Conservation (phyloP, 1,139 yeast genomes). For the Protomyces lactucae-debilis region DNA sequence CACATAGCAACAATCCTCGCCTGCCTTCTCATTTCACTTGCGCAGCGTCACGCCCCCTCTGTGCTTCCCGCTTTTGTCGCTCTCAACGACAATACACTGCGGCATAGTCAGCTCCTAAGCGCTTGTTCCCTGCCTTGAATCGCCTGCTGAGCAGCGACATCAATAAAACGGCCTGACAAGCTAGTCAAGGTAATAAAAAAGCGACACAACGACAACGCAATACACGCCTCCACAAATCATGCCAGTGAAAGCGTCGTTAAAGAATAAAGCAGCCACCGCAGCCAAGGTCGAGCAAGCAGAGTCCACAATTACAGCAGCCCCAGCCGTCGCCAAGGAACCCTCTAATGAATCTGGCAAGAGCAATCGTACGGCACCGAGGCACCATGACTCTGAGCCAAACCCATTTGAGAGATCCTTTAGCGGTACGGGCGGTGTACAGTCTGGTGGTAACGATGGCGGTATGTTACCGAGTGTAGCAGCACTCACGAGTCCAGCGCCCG, state of each 20-base stretch:
- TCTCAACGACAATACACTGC: too few species aligned
- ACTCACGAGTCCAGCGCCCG: conserved; percentile 33
- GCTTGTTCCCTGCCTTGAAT: too few species aligned
- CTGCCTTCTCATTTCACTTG: too few species aligned
- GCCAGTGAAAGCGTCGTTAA: background rate
- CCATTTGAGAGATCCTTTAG: conserved; percentile 96
- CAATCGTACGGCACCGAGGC: background rate
- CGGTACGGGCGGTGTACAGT: conserved; percentile 40
- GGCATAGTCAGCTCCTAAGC: too few species aligned
- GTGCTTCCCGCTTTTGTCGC: too few species aligned
- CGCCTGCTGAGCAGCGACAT: too few species aligned
- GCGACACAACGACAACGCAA: too few species aligned
- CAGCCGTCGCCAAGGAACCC: background rate
- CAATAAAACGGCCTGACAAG: too few species aligned
- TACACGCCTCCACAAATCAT: background rate
- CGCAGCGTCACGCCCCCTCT: too few species aligned
- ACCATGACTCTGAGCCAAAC: conserved; percentile 59
- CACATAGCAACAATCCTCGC: too few species aligned
- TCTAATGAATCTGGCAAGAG: background rate
- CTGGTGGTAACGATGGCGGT: conserved; percentile 27
- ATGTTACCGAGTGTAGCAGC: conserved; percentile 34
- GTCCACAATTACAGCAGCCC: background rate
- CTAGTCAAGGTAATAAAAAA: too few species aligned
- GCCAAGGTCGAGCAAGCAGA: background rate
- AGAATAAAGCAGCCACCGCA: background rate